Conservation (phyloP, 2,329 filamentous ascomycete genomes). For the Ophiosphaerella narmari region DNA sequence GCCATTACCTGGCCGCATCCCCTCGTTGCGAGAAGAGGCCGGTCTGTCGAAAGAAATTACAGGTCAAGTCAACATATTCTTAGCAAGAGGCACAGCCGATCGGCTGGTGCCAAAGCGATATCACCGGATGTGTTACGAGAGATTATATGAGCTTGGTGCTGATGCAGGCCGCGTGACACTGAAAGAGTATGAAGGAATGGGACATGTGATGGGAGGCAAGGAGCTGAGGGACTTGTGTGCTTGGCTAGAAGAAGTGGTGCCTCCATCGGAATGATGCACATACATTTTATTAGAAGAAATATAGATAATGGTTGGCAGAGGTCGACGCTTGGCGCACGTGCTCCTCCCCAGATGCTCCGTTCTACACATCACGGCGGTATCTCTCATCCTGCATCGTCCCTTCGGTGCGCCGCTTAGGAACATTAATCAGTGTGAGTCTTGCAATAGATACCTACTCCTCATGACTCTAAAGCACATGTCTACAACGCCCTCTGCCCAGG, state of each 20-base stretch:
- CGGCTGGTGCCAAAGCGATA: slow-evolving; percentile 53
- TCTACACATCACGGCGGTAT: slow-evolving; percentile 22
- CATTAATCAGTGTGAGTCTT: slow-evolving; percentile 13
- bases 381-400: slow-evolving; percentile 25
- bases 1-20: slow-evolving; percentile 48
- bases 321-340: no score
- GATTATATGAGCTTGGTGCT: slow-evolving; percentile 47
- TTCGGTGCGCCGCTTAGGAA: slow-evolving; percentile 10
- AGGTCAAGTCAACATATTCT: slow-evolving; percentile 49
- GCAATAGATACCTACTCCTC: background rate
- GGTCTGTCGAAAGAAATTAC: slow-evolving; percentile 40
- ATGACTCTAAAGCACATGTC: background rate
- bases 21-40: slow-evolving; percentile 44
- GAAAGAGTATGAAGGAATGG: slow-evolving; percentile 56
- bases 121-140: slow-evolving; percentile 50
- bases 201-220: slow-evolving; percentile 49
- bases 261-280: slow-evolving; percentile 10
- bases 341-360: slow-evolving; percentile 1
- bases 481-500: background rate
- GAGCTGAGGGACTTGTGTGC: slow-evolving; percentile 54
- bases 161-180: slow-evolving; percentile 46
- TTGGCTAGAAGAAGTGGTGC: slow-evolving; percentile 50
- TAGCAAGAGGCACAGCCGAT: slow-evolving; percentile 55
- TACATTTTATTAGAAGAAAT: background rate
- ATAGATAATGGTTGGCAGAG: no score